Evolutionary conservation across 2,329 filamentous ascomycete genomes (phyloP).

Genomic region (Epichloe brachyelytri): DNA sequence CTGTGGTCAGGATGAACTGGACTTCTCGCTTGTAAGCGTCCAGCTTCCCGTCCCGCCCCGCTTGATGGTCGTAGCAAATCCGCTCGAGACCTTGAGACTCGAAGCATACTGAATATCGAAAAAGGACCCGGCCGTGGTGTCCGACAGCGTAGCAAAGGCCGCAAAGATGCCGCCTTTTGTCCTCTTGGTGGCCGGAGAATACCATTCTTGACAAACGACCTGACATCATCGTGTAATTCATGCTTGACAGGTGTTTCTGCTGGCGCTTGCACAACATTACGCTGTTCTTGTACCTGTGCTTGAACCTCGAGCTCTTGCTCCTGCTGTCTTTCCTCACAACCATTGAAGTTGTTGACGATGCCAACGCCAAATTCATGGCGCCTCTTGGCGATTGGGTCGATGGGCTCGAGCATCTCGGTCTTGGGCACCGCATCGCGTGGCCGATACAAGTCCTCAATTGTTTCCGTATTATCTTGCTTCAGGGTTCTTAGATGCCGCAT

Average conservation of each 20-base stretch:
- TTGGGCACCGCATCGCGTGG: neutral
- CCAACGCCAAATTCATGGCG: neutral
- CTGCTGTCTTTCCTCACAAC: conserved; percentile 32
- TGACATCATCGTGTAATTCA: too few relatives aligned
- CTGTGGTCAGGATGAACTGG: too few relatives aligned
- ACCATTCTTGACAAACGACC: too few relatives aligned
- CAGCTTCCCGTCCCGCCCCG: too few relatives aligned
- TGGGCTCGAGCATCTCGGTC: neutral
- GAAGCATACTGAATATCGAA: too few relatives aligned
- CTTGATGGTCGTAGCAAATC: too few relatives aligned
- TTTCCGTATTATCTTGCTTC: neutral
- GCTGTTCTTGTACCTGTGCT: conserved; percentile 44
- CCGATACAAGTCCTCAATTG: neutral
- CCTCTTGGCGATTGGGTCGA: neutral
- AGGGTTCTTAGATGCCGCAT: neutral
- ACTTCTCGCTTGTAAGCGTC: too few relatives aligned
- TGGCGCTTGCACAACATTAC: conserved; percentile 6
- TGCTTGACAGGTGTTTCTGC: neutral
- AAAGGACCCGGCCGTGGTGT: too few relatives aligned
- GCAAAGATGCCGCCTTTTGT: too few relatives aligned
- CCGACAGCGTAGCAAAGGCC: too few relatives aligned
- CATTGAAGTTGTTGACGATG: neutral
- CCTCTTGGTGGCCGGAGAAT: too few relatives aligned
- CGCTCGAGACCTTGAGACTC: too few relatives aligned
- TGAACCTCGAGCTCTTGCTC: conserved; percentile 46